These are phyloP conservation scores for Schizonepeta tenuifolia DNA, from an alignment of 257 asterid genomes.

Conservation along the genomic window DNA sequence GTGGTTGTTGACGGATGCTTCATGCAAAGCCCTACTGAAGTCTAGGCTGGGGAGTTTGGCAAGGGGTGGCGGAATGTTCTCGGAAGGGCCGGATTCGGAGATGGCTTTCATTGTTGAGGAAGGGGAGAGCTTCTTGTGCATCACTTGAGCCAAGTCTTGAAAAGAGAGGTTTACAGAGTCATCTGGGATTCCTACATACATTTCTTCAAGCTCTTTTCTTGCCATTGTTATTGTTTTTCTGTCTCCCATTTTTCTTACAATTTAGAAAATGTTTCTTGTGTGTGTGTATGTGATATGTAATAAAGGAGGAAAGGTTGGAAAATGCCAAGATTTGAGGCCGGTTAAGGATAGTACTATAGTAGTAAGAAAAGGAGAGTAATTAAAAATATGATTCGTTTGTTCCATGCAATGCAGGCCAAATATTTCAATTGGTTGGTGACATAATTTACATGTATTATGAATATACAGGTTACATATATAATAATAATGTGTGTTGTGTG, in stretches of 20 bases:
- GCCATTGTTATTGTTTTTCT: constrained; percentile 52
- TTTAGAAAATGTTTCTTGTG: background rate
- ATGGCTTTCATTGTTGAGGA: constrained; percentile 30
- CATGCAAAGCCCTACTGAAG: constrained; percentile 50
- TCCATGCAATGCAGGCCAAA: constrained; percentile 23
- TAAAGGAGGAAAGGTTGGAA: background rate
- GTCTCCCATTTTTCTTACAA: constrained; percentile 50
- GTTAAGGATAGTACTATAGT: constrained; percentile 30
- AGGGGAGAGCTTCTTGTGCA: constrained; percentile 34
- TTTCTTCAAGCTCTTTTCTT: constrained; percentile 61
- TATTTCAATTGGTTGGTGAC: background rate
- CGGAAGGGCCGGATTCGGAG: constrained; percentile 9
- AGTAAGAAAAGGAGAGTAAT: background rate
- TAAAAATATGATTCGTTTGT: background rate
- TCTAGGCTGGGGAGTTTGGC: constrained; percentile 72
- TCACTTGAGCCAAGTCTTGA: constrained; percentile 63
- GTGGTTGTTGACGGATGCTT: constrained; percentile 39
- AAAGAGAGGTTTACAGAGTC: constrained; percentile 88
- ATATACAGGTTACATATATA: background rate
- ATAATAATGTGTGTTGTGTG: background rate
- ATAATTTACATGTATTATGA: background rate
- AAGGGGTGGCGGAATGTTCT: constrained; percentile 21
- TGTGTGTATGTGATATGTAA: constrained; percentile 4
- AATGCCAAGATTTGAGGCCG: constrained; percentile 35
- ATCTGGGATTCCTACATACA: constrained; percentile 75